These are phyloP conservation scores for Globisporangium splendens DNA, from an alignment of 352 stramenopile genomes.

Conservation along the genomic window DNA sequence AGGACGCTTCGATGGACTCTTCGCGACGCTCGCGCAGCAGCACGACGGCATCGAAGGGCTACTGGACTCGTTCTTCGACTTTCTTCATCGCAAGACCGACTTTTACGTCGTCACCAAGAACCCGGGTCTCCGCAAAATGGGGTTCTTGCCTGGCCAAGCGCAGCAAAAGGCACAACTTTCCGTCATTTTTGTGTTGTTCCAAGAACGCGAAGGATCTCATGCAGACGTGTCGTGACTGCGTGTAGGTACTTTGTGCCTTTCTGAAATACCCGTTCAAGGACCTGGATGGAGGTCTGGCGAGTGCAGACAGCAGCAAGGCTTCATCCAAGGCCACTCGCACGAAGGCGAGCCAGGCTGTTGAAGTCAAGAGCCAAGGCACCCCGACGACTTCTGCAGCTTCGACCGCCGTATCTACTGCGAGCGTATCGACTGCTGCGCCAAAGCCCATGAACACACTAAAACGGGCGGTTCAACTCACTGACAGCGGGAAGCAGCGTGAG, in stretches of 20 bases:
- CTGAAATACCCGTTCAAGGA: constrained; percentile 59
- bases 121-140: constrained; percentile 45
- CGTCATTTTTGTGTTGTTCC: background rate
- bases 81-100: constrained; percentile 97
- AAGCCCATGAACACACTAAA: background rate
- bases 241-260: constrained; percentile 55
- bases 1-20: constrained; percentile 71
- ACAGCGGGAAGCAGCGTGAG: constrained; percentile 69
- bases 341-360: background rate
- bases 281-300: constrained; percentile 28
- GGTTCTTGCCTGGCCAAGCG: constrained; percentile 57
- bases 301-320: background rate
- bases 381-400: no score
- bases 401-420: background rate
- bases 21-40: constrained; percentile 94
- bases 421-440: background rate
- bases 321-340: background rate
- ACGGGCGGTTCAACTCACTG: constrained; percentile 31
- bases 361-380: no score
- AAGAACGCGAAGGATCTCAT: background rate
- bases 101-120: constrained; percentile 90
- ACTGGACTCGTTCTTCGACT: constrained; percentile 96
- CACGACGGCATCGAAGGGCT: constrained; percentile 94
- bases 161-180: constrained; percentile 37
- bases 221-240: background rate